phyloP scores from a whole-genome alignment of 306 rosid species.

The Carpinus viminea region DNA sequence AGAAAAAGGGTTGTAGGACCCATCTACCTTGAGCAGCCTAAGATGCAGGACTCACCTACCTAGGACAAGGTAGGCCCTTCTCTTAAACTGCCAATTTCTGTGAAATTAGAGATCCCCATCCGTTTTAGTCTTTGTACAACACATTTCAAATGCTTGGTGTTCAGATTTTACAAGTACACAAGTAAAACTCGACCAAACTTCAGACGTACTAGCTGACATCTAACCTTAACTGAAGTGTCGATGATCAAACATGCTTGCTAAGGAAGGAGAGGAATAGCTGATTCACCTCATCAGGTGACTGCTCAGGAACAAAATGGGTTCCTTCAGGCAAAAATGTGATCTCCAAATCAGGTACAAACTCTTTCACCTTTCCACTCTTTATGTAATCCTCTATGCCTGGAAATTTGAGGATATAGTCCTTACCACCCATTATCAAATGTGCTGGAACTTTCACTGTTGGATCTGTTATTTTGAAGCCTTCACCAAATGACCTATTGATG shows the following conservation, averaged over 20 bases:
- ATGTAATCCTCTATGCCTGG: conserved; percentile 64
- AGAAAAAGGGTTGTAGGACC: no score
- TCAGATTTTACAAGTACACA: neutral
- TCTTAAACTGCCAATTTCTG: no score
- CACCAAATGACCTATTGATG: conserved; percentile 48
- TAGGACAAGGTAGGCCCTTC: no score
- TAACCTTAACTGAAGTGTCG: neutral
- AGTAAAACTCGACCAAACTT: neutral
- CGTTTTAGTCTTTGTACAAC: conserved; percentile 27
- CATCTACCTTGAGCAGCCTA: no score
- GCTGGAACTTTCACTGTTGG: conserved; percentile 55
- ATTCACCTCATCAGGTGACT: conserved; percentile 69
- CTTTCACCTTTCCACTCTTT: conserved; percentile 51
- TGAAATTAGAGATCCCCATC: no score
- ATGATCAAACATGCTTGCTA: conserved; percentile 48
- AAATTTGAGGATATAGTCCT: conserved; percentile 65
- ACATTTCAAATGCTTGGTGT: neutral
- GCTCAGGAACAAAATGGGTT: conserved; percentile 88
- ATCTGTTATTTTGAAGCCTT: conserved; percentile 41
- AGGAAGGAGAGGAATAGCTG: conserved; percentile 65
- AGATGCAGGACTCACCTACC: no score
- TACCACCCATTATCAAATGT: conserved; percentile 59
- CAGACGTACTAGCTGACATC: neutral
- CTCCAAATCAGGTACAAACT: conserved; percentile 59
- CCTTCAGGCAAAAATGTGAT: conserved; percentile 65